These are phyloP conservation scores for Chrysosporium keratinophilum DNA, from an alignment of 2,329 filamentous ascomycete genomes.

Conservation along the genomic window DNA sequence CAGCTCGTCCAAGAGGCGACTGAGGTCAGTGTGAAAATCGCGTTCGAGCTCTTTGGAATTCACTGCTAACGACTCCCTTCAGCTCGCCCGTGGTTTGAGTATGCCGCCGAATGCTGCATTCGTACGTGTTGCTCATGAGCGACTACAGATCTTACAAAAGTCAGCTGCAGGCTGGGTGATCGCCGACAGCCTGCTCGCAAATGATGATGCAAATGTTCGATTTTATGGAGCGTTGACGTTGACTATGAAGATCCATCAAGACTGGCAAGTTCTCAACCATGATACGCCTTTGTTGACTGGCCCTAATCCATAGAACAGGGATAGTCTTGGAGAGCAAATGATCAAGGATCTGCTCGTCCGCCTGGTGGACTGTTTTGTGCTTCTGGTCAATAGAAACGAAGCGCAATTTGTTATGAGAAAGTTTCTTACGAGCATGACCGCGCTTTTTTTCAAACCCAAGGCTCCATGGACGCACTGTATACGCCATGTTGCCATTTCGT, in stretches of 20 bases:
- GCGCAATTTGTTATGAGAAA: conserved; percentile 38
- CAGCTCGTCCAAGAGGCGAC: conserved; percentile 25
- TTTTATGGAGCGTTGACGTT: conserved; percentile 92
- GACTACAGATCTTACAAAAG: conserved; percentile 67
- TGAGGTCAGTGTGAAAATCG: conserved; percentile 17
- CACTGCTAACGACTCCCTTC: background rate
- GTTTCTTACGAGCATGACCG: conserved; percentile 35
- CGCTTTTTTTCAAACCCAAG: conserved; percentile 35
- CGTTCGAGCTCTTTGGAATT: background rate
- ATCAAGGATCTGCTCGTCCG: conserved; percentile 30
- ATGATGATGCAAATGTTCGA: conserved; percentile 61
- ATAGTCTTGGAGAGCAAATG: conserved; percentile 28
- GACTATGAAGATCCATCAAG: conserved; percentile 88
- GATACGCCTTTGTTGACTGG: background rate
- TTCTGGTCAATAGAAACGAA: conserved; percentile 32
- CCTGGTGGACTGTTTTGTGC: conserved; percentile 35
- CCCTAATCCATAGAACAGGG: conserved; percentile 23
- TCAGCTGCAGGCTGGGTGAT: conserved; percentile 76
- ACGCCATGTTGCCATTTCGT: conserved; percentile 30
- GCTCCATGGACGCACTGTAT: conserved; percentile 32
- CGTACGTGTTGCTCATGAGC: conserved; percentile 54
- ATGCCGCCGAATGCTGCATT: conserved; percentile 36
- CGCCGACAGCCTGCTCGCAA: conserved; percentile 62
- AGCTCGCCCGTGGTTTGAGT: conserved; percentile 36
- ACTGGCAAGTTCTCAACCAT: conserved; percentile 46